Conservation (phyloP, 768 basidiomycete genomes). For the Lactarius hengduanensis region DNA sequence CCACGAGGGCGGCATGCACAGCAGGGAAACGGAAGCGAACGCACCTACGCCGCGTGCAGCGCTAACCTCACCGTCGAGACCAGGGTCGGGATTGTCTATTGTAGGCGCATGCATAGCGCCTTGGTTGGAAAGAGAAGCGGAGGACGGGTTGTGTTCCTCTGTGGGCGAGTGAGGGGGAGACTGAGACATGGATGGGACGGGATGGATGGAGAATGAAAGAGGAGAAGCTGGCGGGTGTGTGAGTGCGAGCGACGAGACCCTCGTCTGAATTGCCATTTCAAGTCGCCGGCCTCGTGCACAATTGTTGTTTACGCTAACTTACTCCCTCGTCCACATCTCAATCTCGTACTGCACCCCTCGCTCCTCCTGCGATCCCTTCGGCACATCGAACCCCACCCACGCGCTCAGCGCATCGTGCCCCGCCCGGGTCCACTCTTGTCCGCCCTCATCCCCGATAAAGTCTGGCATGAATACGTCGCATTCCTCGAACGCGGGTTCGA, state of each 20-base stretch:
- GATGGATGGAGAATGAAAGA: constrained; percentile 8
- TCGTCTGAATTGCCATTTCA: constrained; percentile 16
- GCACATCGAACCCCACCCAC: constrained; percentile 83
- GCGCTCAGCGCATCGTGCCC: constrained; percentile 60
- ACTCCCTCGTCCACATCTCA: constrained; percentile 84
- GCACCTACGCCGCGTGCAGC: constrained; percentile 25
- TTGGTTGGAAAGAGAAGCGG: background rate
- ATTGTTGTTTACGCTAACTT: background rate
- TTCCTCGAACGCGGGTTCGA: constrained; percentile 67
- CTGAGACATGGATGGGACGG: constrained; percentile 17
- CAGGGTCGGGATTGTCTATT: constrained; percentile 8
- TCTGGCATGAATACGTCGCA: constrained; percentile 90
- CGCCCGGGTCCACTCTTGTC: constrained; percentile 52
- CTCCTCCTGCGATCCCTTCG: constrained; percentile 74
- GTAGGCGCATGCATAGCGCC: background rate
- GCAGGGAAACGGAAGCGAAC: constrained; percentile 9
- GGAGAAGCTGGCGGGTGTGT: constrained; percentile 9
- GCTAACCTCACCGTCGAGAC: constrained; percentile 21
- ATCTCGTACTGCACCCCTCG: constrained; percentile 85
- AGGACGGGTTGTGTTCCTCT: constrained; percentile 6
- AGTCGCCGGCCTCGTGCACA: background rate
- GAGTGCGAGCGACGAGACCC: constrained; percentile 3
- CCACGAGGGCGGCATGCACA: constrained; percentile 1
- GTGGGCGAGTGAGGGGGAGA: constrained; percentile 11
- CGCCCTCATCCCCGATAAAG: constrained; percentile 42